These are phyloP conservation scores for Trichothecium sympodiale DNA, from an alignment of 2,329 filamentous ascomycete species.

Conservation along the genomic window DNA sequence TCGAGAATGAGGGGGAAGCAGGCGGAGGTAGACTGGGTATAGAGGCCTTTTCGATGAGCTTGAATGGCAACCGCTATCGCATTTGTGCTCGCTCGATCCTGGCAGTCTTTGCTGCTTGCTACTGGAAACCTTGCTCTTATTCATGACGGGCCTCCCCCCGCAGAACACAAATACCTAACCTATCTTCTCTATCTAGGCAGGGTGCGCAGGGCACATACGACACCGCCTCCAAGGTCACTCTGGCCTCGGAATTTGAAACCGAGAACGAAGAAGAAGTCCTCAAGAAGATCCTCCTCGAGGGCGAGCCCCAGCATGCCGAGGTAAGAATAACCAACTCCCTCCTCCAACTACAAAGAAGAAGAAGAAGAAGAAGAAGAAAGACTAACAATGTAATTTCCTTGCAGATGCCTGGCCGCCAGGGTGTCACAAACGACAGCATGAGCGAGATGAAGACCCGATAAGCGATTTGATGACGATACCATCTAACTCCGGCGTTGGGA, in stretches of 20 bases:
- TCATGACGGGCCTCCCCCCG: too few relatives aligned
- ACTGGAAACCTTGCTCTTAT: too few relatives aligned
- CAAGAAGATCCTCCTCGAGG: constrained; percentile 68
- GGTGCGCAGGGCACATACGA: constrained; percentile 75
- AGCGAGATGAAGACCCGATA: constrained; percentile 32
- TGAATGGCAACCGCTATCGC: too few relatives aligned
- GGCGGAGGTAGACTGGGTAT: too few relatives aligned
- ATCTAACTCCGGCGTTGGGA: too few relatives aligned
- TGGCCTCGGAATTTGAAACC: constrained; percentile 85
- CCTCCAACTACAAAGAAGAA: not conserved
- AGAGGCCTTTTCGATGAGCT: too few relatives aligned
- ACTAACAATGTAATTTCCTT: not conserved
- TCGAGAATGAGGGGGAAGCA: too few relatives aligned
- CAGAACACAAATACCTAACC: not conserved
- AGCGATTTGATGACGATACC: constrained; percentile 3
- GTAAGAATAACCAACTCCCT: constrained; percentile 20
- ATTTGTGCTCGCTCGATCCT: too few relatives aligned
- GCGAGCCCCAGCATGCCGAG: constrained; percentile 51
- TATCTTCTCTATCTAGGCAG: constrained; percentile 45
- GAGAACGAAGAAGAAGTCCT: constrained; percentile 70
- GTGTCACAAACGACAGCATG: constrained; percentile 41
- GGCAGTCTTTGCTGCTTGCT: too few relatives aligned
- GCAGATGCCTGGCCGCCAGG: constrained; percentile 42
- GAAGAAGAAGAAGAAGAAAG: not conserved
- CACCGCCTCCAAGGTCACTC: constrained; percentile 57